phyloP scores from a whole-genome alignment of 2,329 filamentous ascomycete genomes.

The Colletotrichum salicis region DNA sequence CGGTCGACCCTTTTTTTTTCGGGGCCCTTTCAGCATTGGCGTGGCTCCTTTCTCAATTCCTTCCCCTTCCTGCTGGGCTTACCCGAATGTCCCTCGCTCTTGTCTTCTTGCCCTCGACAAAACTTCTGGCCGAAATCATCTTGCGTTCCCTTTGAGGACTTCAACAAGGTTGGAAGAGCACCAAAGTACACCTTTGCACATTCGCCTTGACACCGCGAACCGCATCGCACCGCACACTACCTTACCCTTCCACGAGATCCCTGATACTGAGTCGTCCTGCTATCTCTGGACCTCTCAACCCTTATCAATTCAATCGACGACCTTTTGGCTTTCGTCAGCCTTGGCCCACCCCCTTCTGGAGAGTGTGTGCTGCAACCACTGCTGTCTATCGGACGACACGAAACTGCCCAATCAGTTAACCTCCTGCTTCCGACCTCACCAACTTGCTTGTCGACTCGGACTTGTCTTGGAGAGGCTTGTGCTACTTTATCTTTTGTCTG shows the following conservation, averaged over 20 bases:
- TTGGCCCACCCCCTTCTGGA: constrained; percentile 32
- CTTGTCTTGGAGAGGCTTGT: constrained; percentile 14
- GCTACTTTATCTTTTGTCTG: constrained; percentile 6
- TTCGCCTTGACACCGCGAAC: constrained; percentile 1
- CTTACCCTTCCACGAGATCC: background rate
- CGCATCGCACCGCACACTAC: background rate
- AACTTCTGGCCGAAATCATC: constrained; percentile 21
- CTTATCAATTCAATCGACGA: constrained; percentile 29
- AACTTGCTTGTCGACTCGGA: background rate
- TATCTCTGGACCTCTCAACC: background rate
- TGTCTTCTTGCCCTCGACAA: constrained; percentile 24
- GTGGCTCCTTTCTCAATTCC: constrained; percentile 32
- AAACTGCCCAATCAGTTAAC: constrained; percentile 26
- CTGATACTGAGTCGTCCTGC: constrained; percentile 1
- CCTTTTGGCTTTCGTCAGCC: constrained; percentile 21
- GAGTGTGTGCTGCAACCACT: constrained; percentile 19
- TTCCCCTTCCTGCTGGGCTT: constrained; percentile 32
- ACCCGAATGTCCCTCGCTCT: constrained; percentile 31
- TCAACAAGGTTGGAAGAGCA: constrained; percentile 11
- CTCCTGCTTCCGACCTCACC: background rate
- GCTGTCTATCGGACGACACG: constrained; percentile 25
- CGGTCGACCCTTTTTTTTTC: constrained; percentile 33
- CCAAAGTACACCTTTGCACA: background rate
- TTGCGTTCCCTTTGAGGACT: constrained; percentile 9
- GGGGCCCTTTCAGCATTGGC: constrained; percentile 12